A percentile compares a stretch with the other conserved stretches of the same genome.
Conservation (phyloP, 805 yeast genomes). For the Blastobotrys parvus region DNA sequence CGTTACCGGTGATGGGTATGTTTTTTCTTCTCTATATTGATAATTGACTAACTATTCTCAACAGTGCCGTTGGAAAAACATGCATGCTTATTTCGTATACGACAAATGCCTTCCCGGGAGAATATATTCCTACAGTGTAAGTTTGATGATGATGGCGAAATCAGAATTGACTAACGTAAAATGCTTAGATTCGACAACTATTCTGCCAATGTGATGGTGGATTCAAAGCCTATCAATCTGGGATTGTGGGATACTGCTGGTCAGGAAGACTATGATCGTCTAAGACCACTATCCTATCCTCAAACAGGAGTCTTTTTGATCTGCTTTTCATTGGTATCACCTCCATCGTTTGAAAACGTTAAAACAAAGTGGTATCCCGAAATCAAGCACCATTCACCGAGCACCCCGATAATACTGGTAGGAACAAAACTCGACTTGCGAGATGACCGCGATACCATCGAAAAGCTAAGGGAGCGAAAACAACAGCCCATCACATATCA, state of each 20-base stretch:
- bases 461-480: constrained; percentile 50
- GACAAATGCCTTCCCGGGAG: constrained; percentile 87
- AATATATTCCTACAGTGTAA: constrained; percentile 81
- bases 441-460: constrained; percentile 69
- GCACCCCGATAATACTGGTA: constrained; percentile 57
- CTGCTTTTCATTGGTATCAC: constrained; percentile 79
- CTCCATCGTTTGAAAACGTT: constrained; percentile 72
- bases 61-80: constrained; percentile 84
- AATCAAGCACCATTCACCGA: constrained; percentile 73
- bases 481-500: constrained; percentile 50
- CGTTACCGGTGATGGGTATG: constrained; percentile 82
- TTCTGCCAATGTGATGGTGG: constrained; percentile 76
- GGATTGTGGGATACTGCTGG: constrained; percentile 97
- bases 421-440: constrained; percentile 88
- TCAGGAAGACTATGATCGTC: constrained; percentile 82
- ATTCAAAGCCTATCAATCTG: constrained; percentile 71
- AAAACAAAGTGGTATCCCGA: constrained; percentile 82
- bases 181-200: constrained; percentile 63
- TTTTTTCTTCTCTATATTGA: constrained; percentile 7
- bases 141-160: constrained; percentile 7
- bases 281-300: constrained; percentile 84
- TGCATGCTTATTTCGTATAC: constrained; percentile 83
- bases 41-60: constrained; percentile 8
- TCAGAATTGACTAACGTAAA: not conserved
- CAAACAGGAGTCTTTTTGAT: constrained; percentile 83